phyloP scores from a whole-genome alignment of 768 basidiomycete genomes.

The Paxillus ammoniavirescens region DNA sequence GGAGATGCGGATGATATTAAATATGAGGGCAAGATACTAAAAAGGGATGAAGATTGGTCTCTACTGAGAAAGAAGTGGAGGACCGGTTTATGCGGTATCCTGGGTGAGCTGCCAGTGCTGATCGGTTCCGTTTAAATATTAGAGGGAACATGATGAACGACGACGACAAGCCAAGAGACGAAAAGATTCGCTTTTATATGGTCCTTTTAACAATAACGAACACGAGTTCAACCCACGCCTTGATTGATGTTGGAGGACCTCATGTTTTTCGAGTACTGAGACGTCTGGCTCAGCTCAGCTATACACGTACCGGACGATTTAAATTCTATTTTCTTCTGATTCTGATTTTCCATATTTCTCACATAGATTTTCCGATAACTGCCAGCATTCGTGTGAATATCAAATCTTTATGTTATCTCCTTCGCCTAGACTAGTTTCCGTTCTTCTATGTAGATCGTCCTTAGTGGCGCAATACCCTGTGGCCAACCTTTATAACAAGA shows the following conservation, averaged over 20 bases:
- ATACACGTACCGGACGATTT: not conserved
- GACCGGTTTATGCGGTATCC: slow-evolving; percentile 37
- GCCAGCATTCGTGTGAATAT: slow-evolving; percentile 4
- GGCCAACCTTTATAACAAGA: not conserved
- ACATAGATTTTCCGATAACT: slow-evolving; percentile 3
- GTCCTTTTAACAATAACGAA: slow-evolving; percentile 6
- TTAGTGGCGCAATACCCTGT: not conserved
- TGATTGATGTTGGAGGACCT: slow-evolving; percentile 11
- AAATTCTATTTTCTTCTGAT: not conserved
- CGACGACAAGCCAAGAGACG: not conserved
- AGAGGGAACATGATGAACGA: slow-evolving; percentile 27
- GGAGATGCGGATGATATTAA: slow-evolving; percentile 22
- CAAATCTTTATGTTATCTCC: not conserved
- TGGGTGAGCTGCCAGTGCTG: slow-evolving; percentile 35
- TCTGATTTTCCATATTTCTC: not conserved
- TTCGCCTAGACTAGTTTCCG: slow-evolving; percentile 3
- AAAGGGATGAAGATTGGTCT: slow-evolving; percentile 40
- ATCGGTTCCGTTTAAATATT: slow-evolving; percentile 34
- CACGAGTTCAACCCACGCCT: slow-evolving; percentile 7
- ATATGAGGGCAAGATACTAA: slow-evolving; percentile 23
- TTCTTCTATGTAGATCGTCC: not conserved
- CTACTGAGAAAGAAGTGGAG: slow-evolving; percentile 34
- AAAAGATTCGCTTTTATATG: slow-evolving; percentile 5
- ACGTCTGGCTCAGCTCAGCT: no score
- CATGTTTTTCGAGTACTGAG: slow-evolving; percentile 2